These are phyloP conservation scores for Dacryopinax primogenitus DNA, from an alignment of 768 basidiomycete species.

Conservation along the genomic window DNA sequence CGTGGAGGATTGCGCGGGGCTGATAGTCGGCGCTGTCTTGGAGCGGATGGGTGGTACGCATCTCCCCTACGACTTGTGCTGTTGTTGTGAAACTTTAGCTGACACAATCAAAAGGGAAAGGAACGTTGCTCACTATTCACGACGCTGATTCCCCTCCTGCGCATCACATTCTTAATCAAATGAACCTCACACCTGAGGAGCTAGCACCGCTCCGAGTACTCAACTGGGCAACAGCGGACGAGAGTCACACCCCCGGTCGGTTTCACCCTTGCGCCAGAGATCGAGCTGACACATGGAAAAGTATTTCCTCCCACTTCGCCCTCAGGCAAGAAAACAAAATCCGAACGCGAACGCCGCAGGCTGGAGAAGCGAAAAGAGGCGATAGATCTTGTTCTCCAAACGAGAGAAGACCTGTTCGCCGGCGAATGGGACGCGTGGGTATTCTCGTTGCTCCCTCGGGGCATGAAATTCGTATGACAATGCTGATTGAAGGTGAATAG, in stretches of 20 bases:
- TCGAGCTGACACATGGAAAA: constrained; percentile 21
- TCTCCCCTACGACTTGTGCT: not conserved
- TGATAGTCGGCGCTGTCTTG: constrained; percentile 71
- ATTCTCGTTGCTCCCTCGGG: not conserved
- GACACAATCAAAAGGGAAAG: constrained; percentile 43
- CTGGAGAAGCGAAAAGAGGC: constrained; percentile 65
- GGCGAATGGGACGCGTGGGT: constrained; percentile 83
- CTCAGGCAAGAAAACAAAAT: constrained; percentile 43
- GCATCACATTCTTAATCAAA: constrained; percentile 64
- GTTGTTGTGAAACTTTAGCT: not conserved
- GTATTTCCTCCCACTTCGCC: constrained; percentile 49
- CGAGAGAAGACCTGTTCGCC: constrained; percentile 65
- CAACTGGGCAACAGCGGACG: constrained; percentile 84
- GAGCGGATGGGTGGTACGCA: constrained; percentile 71
- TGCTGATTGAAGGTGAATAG: constrained; percentile 28
- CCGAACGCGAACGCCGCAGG: constrained; percentile 57
- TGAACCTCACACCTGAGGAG: constrained; percentile 65
- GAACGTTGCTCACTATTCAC: constrained; percentile 69
- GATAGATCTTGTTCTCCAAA: constrained; percentile 45
- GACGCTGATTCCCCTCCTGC: constrained; percentile 88
- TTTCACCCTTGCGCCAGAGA: constrained; percentile 13
- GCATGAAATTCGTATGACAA: not conserved
- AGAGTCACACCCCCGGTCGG: constrained; percentile 57
- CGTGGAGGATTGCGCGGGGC: constrained; percentile 83
- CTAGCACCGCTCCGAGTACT: constrained; percentile 48